Conservation (phyloP, 2,329 filamentous ascomycete species). For the Botrytis tulipae region DNA sequence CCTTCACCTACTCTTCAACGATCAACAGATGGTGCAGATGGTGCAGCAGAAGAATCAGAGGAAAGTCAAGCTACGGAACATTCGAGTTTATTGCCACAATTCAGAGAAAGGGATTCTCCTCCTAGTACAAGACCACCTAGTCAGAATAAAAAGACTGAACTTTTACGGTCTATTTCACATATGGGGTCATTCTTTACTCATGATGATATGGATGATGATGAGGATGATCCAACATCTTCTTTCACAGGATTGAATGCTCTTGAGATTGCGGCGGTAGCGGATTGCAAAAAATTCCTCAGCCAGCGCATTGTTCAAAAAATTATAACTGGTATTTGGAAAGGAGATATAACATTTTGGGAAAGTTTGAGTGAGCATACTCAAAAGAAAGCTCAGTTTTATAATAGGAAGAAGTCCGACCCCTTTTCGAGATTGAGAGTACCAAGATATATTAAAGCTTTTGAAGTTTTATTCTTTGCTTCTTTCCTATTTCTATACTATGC, state of each 20-base stretch:
- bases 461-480: constrained; percentile 74
- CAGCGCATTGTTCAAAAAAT: constrained; percentile 80
- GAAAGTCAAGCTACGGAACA: constrained; percentile 29
- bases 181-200: constrained; percentile 42
- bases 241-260: constrained; percentile 82
- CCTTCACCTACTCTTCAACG: constrained; percentile 40
- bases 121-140: constrained; percentile 25
- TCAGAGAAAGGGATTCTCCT: constrained; percentile 27
- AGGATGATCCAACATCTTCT: constrained; percentile 63
- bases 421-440: constrained; percentile 77
- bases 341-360: constrained; percentile 86
- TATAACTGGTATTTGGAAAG: constrained; percentile 80
- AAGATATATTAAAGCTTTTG: constrained; percentile 80
- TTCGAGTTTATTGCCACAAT: constrained; percentile 36
- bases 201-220: constrained; percentile 46
- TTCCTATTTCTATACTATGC: constrained; percentile 81
- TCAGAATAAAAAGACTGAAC: constrained; percentile 30
- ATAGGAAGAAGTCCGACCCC: constrained; percentile 62
- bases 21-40: constrained; percentile 14
- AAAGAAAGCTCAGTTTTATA: constrained; percentile 77
- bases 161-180: constrained; percentile 53
- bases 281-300: constrained; percentile 81
- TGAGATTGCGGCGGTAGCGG: constrained; percentile 78
- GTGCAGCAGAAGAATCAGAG: constrained; percentile 3
- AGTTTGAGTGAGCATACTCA: constrained; percentile 67